Percentiles rank a stretch among this genome's conserved stretches.
Evolutionary conservation across 1,139 yeast genomes (phyloP).

Genomic region (Suhomyces coccinellae): DNA sequence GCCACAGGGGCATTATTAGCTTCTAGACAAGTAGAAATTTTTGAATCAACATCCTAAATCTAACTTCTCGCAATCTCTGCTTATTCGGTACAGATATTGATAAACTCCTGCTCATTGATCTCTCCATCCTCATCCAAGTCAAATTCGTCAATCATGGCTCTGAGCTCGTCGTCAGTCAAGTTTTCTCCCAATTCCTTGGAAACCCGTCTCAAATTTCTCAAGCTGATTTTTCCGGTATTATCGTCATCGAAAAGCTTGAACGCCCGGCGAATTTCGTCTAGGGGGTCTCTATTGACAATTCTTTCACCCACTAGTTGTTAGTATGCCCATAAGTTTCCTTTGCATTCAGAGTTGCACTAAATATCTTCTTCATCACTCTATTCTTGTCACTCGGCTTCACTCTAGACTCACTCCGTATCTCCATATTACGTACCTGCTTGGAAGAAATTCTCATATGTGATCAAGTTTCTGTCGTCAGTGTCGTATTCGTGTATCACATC

Average conservation of each 20-base stretch:
- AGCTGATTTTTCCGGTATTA: slow-evolving; percentile 78
- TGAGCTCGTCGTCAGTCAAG: slow-evolving; percentile 85
- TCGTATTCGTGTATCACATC: slow-evolving; percentile 82
- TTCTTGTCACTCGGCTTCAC: too few species aligned
- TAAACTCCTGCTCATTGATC: slow-evolving; percentile 90
- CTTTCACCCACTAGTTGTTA: slow-evolving; percentile 64
- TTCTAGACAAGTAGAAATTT: too few species aligned
- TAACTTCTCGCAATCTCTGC: neutral
- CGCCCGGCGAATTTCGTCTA: slow-evolving; percentile 89
- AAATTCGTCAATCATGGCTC: slow-evolving; percentile 97
- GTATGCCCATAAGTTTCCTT: slow-evolving; percentile 16
- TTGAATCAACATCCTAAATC: too few species aligned
- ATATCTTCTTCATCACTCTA: too few species aligned
- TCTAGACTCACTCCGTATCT: neutral
- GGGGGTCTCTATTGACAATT: slow-evolving; percentile 83
- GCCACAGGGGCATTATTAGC: too few species aligned
- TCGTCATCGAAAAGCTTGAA: slow-evolving; percentile 90
- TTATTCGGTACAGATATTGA: slow-evolving; percentile 79
- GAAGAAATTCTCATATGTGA: slow-evolving; percentile 80
- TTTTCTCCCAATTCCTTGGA: slow-evolving; percentile 94
- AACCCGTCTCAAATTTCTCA: slow-evolving; percentile 81
- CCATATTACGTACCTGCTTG: slow-evolving; percentile 57
- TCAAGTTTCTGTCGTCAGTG: slow-evolving; percentile 68
- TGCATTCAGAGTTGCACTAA: too few species aligned
- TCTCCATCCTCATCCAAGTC: slow-evolving; percentile 97